Conservation (phyloP, 1,284 basidiomycete genomes). For the Pascua guehoae region DNA sequence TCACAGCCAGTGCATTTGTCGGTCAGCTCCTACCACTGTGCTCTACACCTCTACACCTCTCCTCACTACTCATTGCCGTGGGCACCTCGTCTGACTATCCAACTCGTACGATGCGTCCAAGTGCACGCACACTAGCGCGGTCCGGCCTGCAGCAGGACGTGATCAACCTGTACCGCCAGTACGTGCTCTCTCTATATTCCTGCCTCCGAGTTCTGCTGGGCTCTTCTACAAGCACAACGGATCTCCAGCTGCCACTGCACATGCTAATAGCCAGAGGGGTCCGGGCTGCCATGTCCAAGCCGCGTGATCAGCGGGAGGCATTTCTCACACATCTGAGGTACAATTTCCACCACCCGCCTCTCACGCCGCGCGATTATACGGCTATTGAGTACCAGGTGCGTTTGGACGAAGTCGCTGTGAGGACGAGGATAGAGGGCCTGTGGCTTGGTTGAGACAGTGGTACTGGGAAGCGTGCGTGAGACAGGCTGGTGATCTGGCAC, state of each 20-base stretch:
- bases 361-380: slow-evolving; percentile 43
- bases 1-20: no score
- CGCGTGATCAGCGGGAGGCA: slow-evolving; percentile 17
- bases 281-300: slow-evolving; percentile 35
- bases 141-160: slow-evolving; percentile 49
- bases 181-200: not conserved
- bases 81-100: no score
- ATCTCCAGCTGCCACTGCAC: no score
- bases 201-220: no score
- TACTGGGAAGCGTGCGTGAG: no score
- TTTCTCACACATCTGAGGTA: slow-evolving; percentile 47
- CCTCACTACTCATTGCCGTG: no score
- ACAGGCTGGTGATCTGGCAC: no score
- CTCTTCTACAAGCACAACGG: no score
- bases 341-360: slow-evolving; percentile 45
- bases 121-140: slow-evolving; percentile 24
- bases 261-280: slow-evolving; percentile 30
- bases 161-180: slow-evolving; percentile 38
- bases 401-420: not conserved
- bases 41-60: no score
- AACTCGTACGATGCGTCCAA: not conserved
- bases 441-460: no score
- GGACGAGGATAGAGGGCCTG: no score
- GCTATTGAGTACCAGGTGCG: slow-evolving; percentile 50
- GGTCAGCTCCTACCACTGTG: no score